Evolutionary conservation across 495 filamentous ascomycete genomes (phyloP).

Genomic region (Aspergillus haitiensis): DNA sequence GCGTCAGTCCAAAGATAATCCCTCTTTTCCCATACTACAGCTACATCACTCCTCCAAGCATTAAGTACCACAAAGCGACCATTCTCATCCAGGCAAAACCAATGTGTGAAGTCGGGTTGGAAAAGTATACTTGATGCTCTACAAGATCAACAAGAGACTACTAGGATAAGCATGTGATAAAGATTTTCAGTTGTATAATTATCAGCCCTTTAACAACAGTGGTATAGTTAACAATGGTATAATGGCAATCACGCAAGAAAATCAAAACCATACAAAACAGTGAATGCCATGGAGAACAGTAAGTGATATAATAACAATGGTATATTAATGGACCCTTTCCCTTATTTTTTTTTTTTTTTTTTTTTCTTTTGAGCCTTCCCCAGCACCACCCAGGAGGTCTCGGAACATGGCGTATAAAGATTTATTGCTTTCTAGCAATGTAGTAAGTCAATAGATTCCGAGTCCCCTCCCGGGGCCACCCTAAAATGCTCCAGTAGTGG

Average conservation of each 20-base stretch:
- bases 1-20: too few species aligned
- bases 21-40: too few species aligned
- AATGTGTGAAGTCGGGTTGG: too few species aligned
- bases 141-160: too few species aligned
- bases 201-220: neutral
- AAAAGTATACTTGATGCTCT: too few species aligned
- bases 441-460: constrained; percentile 83
- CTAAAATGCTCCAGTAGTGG: constrained; percentile 64
- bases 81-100: too few species aligned
- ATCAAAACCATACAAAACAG: constrained; percentile 62
- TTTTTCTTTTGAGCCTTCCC: neutral
- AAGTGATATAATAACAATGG: constrained; percentile 39
- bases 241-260: neutral
- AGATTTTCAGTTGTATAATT: neutral
- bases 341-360: too few species aligned
- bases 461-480: constrained; percentile 61
- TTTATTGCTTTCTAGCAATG: constrained; percentile 57
- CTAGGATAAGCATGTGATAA: too few species aligned
- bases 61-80: too few species aligned
- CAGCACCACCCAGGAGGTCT: constrained; percentile 46
- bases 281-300: constrained; percentile 62
- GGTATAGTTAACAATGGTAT: constrained; percentile 1
- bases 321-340: neutral
- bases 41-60: too few species aligned
- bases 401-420: constrained; percentile 49